Base-by-base conservation (phyloP, 768 basidiomycete species). In the Strobilomyces echinocephalus region DNA sequence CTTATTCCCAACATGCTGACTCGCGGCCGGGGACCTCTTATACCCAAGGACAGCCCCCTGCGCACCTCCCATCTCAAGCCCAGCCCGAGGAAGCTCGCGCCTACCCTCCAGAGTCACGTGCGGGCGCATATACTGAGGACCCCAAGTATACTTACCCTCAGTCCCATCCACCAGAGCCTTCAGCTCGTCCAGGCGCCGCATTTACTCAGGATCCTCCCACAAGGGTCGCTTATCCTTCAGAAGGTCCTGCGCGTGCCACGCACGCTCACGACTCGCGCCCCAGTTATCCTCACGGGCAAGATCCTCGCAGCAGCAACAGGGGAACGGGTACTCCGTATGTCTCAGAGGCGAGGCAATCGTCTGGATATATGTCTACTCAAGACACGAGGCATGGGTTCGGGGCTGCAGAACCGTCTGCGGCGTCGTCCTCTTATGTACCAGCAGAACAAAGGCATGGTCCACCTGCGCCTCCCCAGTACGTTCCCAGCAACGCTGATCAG, bases 121-220 rank as follows among this genome's bases (percentile, higher is more conserved):
- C 64, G 11, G 39, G 43, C 46, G 62, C 59, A 54, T 66, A 64
- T 46, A 57, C 56, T 26, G 64, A 66, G 44, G 62, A 61, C 12
- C 33, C 63, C 42, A 66, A 64, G 40, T 57, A 57, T 38, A 28
- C 62, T 8, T 63, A 66, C 53, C 34, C 64, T 28, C 64, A 57
- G 24, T 28, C 63, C 8, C 63, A 63, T 21, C 34, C 51, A 5
- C 35, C 55, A 4, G 64, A 65, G 46, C 52, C 59, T 18, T 21
- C 59, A 1, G 2, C 62, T 21, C 65, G 62, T 14, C 6, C 59
- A 30, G 49, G 38, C 4, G n/a, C 62, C 7, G 42, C 33, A 2
- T 67, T 57, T 26, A 7, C 52, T 18, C 62, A 56, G 26, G 63
- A 65, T 45, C 43, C 53, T 26, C 58, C 57, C 8, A 44, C 9